Percentiles rank a stretch among this genome's conserved stretches.
Conservation (phyloP, 495 filamentous ascomycete genomes). For the Daldinia loculata region DNA sequence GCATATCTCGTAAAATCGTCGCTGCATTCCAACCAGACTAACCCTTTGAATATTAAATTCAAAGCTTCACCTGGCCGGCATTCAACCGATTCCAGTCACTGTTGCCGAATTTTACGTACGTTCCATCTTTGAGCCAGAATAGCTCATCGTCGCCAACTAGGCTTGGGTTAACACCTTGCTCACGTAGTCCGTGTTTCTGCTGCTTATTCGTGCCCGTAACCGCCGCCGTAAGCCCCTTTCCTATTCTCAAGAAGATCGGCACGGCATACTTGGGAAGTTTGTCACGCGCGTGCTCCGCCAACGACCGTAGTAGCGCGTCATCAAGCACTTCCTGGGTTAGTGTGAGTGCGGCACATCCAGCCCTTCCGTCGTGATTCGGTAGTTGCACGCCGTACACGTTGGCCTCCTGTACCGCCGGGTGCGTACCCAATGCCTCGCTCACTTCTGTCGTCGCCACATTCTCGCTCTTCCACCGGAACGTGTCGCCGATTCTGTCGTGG, state of each 20-base stretch:
- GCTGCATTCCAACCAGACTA: too few relatives aligned
- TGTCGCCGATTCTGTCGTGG: constrained; percentile 90
- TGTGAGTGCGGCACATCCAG: constrained; percentile 80
- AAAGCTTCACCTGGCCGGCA: constrained; percentile 76
- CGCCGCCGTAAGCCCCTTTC: constrained; percentile 60
- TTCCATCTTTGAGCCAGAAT: constrained; percentile 69
- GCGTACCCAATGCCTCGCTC: constrained; percentile 72
- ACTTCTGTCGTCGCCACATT: constrained; percentile 92
- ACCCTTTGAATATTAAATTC: constrained; percentile 14
- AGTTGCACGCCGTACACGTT: constrained; percentile 90
- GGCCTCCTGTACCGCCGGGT: constrained; percentile 74
- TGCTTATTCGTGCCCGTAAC: constrained; percentile 89
- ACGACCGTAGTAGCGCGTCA: constrained; percentile 58
- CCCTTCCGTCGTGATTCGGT: constrained; percentile 85
- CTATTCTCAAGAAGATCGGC: constrained; percentile 79
- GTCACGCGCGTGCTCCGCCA: constrained; percentile 66
- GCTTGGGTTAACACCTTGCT: constrained; percentile 74
- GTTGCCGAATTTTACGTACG: constrained; percentile 72
- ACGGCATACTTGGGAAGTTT: constrained; percentile 76
- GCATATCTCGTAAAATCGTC: too few relatives aligned
- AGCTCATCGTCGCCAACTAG: constrained; percentile 68
- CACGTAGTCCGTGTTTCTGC: constrained; percentile 75
- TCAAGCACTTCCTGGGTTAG: constrained; percentile 55
- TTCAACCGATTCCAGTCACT: constrained; percentile 74
- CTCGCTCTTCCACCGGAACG: constrained; percentile 94